Conservation (phyloP, 1,284 basidiomycete genomes). For the Volvariella surrecta region DNA sequence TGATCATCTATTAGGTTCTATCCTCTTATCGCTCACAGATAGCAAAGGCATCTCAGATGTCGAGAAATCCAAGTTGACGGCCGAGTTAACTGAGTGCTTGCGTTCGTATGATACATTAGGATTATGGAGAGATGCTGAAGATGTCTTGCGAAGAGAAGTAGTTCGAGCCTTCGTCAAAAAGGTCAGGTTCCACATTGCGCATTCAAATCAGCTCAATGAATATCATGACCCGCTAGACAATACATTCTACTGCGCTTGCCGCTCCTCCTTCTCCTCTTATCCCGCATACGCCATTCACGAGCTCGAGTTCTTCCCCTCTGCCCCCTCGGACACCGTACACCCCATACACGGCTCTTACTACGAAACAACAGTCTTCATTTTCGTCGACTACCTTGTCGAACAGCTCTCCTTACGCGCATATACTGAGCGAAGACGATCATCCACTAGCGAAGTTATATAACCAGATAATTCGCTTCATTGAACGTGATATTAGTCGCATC, state of each 20-base stretch:
- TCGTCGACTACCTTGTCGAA: constrained; percentile 11
- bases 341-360: constrained; percentile 58
- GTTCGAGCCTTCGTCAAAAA: constrained; percentile 72
- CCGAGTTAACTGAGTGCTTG: constrained; percentile 72
- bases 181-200: constrained; percentile 21
- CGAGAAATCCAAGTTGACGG: constrained; percentile 53
- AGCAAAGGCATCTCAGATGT: constrained; percentile 40
- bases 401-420: constrained; percentile 31
- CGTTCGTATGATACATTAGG: constrained; percentile 76
- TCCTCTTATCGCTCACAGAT: constrained; percentile 38
- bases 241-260: constrained; percentile 60
- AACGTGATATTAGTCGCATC: constrained; percentile 60
- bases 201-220: not conserved
- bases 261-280: constrained; percentile 66
- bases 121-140: constrained; percentile 81
- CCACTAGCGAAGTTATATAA: constrained; percentile 73
- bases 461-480: constrained; percentile 73
- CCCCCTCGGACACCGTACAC: constrained; percentile 61
- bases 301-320: constrained; percentile 16
- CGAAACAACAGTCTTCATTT: constrained; percentile 34
- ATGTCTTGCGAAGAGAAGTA: constrained; percentile 65
- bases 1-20: constrained; percentile 66
- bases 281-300: constrained; percentile 60
- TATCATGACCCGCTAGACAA: constrained; percentile 37
- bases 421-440: constrained; percentile 58